Conservation (phyloP, 2,329 filamentous ascomycete species). For the Fusarium setosum region DNA sequence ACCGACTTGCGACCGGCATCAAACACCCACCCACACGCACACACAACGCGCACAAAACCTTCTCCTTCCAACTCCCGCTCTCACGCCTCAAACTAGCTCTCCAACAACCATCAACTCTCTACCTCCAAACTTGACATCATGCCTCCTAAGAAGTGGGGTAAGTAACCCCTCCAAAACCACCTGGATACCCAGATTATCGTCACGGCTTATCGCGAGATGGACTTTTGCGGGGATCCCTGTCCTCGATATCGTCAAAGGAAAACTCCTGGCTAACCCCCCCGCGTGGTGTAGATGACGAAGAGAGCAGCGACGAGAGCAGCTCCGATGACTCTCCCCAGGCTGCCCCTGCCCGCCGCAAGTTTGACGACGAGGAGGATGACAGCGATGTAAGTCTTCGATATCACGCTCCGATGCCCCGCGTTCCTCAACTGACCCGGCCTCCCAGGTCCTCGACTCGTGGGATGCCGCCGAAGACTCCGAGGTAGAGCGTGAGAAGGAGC, state of each 20-base stretch:
- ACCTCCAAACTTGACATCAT: slow-evolving; percentile 49
- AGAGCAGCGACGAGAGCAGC: slow-evolving; percentile 52
- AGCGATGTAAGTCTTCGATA: slow-evolving; percentile 71
- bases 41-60: slow-evolving; percentile 39
- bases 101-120: slow-evolving; percentile 20
- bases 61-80: slow-evolving; percentile 7
- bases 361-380: slow-evolving; percentile 92
- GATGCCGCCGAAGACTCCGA: slow-evolving; percentile 97
- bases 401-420: not conserved
- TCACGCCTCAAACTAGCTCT: slow-evolving; percentile 4
- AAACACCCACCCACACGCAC: slow-evolving; percentile 31
- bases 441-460: slow-evolving; percentile 94
- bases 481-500: slow-evolving; percentile 93
- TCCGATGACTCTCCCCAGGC: slow-evolving; percentile 51
- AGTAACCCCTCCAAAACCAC: slow-evolving; percentile 35
- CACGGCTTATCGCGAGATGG: slow-evolving; percentile 19
- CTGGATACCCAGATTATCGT: slow-evolving; percentile 7
- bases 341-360: slow-evolving; percentile 67
- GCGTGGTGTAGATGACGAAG: slow-evolving; percentile 52
- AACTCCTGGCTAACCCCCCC: slow-evolving; percentile 18
- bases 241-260: not conserved
- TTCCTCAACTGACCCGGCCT: slow-evolving; percentile 4
- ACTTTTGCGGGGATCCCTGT: slow-evolving; percentile 26
- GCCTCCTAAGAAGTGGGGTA: slow-evolving; percentile 59
- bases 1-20: slow-evolving; percentile 27